A percentile compares a stretch with the other conserved stretches of the same genome.
Evolutionary conservation across 192 early-diverging fungal genomes (phyloP).

Genomic region (Coemansia sp.): DNA sequence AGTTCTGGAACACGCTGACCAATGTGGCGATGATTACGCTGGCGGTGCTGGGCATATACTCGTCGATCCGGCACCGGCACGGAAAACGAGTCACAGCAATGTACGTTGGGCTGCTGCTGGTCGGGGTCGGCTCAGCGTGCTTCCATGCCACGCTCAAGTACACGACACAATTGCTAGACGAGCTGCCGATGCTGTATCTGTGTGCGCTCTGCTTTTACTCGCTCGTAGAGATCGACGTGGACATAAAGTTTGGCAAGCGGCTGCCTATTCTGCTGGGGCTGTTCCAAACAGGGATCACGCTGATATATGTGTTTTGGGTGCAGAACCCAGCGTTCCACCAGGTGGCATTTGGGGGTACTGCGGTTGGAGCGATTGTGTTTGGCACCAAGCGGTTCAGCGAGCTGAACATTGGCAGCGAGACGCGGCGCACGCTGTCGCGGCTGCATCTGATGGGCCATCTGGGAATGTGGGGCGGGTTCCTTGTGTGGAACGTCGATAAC

Average conservation of each 20-base stretch:
- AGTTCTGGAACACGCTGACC: conserved; percentile 69
- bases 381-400: conserved; percentile 18
- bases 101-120: conserved; percentile 55
- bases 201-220: conserved; percentile 48
- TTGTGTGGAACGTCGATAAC: conserved; percentile 75
- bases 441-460: conserved; percentile 25
- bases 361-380: conserved; percentile 21
- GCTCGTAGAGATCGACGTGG: conserved; percentile 45
- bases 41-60: conserved; percentile 58
- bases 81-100: conserved; percentile 54
- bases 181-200: conserved; percentile 70
- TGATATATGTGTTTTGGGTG: conserved; percentile 59
- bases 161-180: conserved; percentile 70
- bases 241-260: conserved; percentile 31
- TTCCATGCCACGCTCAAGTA: conserved; percentile 75
- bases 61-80: conserved; percentile 46
- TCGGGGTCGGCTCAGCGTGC: conserved; percentile 63
- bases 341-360: conserved; percentile 44
- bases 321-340: conserved; percentile 69
- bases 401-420: conserved; percentile 23
- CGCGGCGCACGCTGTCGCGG: conserved; percentile 20
- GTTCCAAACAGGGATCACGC: conserved; percentile 52
- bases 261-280: conserved; percentile 38
- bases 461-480: conserved; percentile 55
- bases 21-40: conserved; percentile 48